phyloP scores from a whole-genome alignment of 225 moss, liverwort and hornwort genomes.

The Takakia lepidozioides region DNA sequence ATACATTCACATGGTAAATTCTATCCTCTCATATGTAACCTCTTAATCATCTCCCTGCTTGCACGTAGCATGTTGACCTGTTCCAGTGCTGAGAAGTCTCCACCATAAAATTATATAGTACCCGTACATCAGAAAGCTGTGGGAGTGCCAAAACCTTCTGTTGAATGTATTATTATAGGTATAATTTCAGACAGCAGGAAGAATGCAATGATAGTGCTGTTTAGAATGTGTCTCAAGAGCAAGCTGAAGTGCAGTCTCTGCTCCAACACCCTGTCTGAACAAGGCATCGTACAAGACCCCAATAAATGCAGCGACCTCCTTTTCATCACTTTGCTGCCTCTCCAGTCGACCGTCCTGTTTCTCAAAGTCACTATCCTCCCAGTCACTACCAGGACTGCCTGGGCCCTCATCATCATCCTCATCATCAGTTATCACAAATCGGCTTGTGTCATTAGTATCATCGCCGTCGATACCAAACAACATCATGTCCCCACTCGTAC shows the following conservation, averaged over 20 bases:
- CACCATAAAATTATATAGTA: too few relatives aligned
- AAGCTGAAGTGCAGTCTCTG: conserved; percentile 60
- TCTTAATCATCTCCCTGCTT: too few relatives aligned
- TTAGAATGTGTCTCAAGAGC: conserved; percentile 79
- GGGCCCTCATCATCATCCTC: conserved; percentile 48
- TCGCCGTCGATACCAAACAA: conserved; percentile 41
- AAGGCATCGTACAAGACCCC: conserved; percentile 76
- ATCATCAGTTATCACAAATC: conserved; percentile 80
- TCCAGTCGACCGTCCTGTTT: conserved; percentile 51
- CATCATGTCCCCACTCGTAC: conserved; percentile 27
- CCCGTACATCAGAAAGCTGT: too few relatives aligned
- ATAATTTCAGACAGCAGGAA: conserved; percentile 13
- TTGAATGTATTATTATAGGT: too few relatives aligned
- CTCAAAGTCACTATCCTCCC: conserved; percentile 83
- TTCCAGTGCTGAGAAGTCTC: too few relatives aligned
- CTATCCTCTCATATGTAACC: too few relatives aligned
- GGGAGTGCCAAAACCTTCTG: too few relatives aligned
- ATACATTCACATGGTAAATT: too few relatives aligned
- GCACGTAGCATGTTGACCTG: too few relatives aligned
- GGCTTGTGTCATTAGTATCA: conserved; percentile 41
- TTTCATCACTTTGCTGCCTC: conserved; percentile 70
- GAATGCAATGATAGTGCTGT: conserved; percentile 76
- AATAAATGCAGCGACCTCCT: conserved; percentile 67
- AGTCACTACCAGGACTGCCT: conserved; percentile 71
- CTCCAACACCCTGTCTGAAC: conserved; percentile 72